Evolutionary conservation across 148 eudicot species (phyloP).

Genomic region (Amaranthus palmeri): DNA sequence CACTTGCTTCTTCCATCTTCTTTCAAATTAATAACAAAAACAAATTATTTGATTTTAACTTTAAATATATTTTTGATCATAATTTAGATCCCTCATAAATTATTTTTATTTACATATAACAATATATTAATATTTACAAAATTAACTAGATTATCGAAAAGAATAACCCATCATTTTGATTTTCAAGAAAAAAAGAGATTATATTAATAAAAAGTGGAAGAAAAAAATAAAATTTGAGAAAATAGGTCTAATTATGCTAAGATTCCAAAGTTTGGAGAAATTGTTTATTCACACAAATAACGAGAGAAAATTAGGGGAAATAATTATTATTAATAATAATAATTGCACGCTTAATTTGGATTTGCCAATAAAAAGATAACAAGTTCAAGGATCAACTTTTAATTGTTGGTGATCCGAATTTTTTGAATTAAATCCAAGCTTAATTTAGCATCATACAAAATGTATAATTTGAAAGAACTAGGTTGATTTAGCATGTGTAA

Average conservation of each 20-base stretch:
- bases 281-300: not conserved
- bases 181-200: not conserved
- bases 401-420: slow-evolving; percentile 20
- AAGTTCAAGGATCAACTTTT: not conserved
- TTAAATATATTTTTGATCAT: not conserved
- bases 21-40: not conserved
- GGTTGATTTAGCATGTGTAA: too few species aligned
- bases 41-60: not conserved
- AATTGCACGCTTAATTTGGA: not conserved
- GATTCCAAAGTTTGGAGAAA: not conserved
- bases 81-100: not conserved
- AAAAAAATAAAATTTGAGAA: not conserved
- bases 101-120: not conserved
- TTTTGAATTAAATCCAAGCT: not conserved
- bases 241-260: not conserved
- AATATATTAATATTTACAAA: not conserved
- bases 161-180: not conserved
- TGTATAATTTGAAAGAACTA: too few species aligned
- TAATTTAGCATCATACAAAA: not conserved
- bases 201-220: not conserved
- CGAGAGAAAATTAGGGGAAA: not conserved
- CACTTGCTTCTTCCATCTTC: slow-evolving; percentile 25
- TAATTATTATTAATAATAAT: not conserved
- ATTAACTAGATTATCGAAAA: not conserved
- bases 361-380: not conserved